A percentile compares a stretch with the other conserved stretches of the same genome.
Evolutionary conservation across 2,329 filamentous ascomycete species (phyloP).

Genomic region (Pyrenophora graminea): DNA sequence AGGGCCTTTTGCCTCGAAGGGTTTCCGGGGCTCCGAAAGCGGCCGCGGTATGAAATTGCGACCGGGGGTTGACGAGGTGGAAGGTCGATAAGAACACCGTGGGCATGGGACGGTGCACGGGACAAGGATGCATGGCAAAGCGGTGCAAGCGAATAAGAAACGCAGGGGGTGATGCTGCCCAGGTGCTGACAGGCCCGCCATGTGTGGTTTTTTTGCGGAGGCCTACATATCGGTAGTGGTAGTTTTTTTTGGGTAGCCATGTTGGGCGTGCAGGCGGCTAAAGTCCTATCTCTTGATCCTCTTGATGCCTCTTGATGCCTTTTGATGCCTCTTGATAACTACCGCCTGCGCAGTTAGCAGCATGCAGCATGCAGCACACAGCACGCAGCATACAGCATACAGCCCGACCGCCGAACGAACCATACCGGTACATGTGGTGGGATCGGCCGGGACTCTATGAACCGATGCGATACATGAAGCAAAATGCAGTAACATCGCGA

Average conservation of each 20-base stretch:
- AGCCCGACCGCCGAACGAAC: constrained; percentile 10
- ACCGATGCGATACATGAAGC: constrained; percentile 16
- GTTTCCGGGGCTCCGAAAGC: constrained; percentile 29
- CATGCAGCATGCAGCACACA: constrained; percentile 3
- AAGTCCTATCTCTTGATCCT: background rate
- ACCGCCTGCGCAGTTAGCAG: constrained; percentile 6
- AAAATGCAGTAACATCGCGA: constrained; percentile 6
- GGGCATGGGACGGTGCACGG: constrained; percentile 11
- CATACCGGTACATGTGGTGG: background rate
- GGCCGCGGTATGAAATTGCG: constrained; percentile 38
- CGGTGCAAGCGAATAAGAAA: constrained; percentile 20
- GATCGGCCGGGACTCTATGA: background rate
- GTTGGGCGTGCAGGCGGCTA: constrained; percentile 9
- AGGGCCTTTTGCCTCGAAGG: constrained; percentile 32
- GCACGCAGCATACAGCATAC: constrained; percentile 4
- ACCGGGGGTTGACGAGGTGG: constrained; percentile 31
- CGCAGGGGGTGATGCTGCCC: constrained; percentile 15
- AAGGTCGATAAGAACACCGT: constrained; percentile 34
- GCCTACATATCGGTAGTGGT: constrained; percentile 7
- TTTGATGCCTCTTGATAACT: too few relatives aligned
- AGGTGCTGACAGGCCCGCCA: constrained; percentile 11
- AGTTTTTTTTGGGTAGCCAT: background rate
- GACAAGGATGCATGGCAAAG: constrained; percentile 2
- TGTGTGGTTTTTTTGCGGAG: constrained; percentile 12
- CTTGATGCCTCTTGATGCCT: too few relatives aligned